Percentiles rank a stretch among this genome's conserved stretches.
Evolutionary conservation across 345 rosid genomes (phyloP).

Genomic region (Lumnitzera racemosa): DNA sequence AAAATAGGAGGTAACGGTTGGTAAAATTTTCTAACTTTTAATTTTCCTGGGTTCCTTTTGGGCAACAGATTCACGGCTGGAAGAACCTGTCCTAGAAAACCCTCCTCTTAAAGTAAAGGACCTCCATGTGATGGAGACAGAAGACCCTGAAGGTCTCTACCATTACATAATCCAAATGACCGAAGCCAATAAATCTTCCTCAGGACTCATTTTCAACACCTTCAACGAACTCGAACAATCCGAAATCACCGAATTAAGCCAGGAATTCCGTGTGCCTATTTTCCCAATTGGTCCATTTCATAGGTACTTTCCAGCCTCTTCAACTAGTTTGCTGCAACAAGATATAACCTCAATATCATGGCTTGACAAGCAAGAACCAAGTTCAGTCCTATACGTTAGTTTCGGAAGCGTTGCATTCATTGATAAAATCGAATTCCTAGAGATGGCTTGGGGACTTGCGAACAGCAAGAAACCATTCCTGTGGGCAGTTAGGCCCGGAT

Average conservation of each 20-base stretch:
- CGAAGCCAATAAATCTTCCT: conserved; percentile 11
- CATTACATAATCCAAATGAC: conserved; percentile 1
- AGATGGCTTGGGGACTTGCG: conserved; percentile 1
- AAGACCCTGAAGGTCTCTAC: conserved; percentile 9
- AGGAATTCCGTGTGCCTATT: conserved; percentile 10
- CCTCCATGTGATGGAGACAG: conserved; percentile 18
- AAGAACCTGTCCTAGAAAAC: conserved; percentile 20
- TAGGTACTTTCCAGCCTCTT: conserved; percentile 13
- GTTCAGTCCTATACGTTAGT: conserved; percentile 26
- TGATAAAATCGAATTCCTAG: conserved; percentile 6
- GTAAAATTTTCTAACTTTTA: not conserved
- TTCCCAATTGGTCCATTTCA: conserved; percentile 34
- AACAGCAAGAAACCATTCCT: conserved; percentile 1
- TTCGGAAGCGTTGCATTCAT: conserved; percentile 28
- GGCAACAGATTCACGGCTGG: conserved; percentile 12
- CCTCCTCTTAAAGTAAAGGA: conserved; percentile 34
- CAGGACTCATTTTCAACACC: conserved; percentile 27
- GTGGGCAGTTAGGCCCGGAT: not conserved
- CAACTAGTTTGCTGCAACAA: conserved; percentile 14
- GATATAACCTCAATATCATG: conserved; percentile 24
- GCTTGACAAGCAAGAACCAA: conserved; percentile 23
- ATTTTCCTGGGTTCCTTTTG: not conserved
- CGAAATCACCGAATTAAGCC: conserved; percentile 1
- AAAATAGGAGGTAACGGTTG: no score
- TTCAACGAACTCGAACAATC: conserved; percentile 18